A percentile compares a stretch with the other conserved stretches of the same genome.
phyloP scores from a whole-genome alignment of 1,139 yeast species.

The Lodderomyces pseudojiufengensis region DNA sequence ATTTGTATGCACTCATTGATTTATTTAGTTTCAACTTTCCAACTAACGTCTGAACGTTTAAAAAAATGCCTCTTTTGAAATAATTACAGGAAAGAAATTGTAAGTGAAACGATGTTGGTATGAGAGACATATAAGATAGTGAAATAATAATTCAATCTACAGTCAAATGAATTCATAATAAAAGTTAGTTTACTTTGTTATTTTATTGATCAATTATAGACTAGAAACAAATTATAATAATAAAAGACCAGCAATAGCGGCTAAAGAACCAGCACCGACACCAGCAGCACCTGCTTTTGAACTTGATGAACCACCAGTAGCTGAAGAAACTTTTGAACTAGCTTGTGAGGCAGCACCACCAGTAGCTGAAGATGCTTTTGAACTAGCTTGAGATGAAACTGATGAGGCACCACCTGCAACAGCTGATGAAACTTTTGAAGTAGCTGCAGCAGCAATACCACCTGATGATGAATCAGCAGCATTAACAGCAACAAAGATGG shows the following conservation, averaged over 20 bases:
- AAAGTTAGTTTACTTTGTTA: too few species aligned
- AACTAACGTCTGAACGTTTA: too few species aligned
- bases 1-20: too few species aligned
- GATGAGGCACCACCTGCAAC: conserved; percentile 10
- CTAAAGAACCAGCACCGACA: conserved; percentile 24
- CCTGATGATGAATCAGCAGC: conserved; percentile 14
- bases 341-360: conserved; percentile 7
- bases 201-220: too few species aligned
- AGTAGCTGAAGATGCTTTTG: conserved; percentile 6
- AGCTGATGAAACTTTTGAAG: conserved; percentile 10
- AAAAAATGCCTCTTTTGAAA: too few species aligned
- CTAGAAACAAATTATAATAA: conserved; percentile 19
- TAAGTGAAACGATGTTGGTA: too few species aligned
- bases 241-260: conserved; percentile 28
- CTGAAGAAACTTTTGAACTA: conserved; percentile 15
- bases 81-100: too few species aligned
- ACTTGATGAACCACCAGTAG: conserved; percentile 18
- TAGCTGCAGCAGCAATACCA: conserved; percentile 3
- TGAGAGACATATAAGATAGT: too few species aligned
- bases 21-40: too few species aligned
- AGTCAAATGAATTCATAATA: too few species aligned
- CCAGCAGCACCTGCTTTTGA: conserved; percentile 18
- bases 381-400: conserved; percentile 10
- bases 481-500: conserved; percentile 9
- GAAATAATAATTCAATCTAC: too few species aligned